Base-by-base conservation (phyloP, 225 moss, liverwort and hornwort genomes). In the Physcomitrium patens region DNA sequence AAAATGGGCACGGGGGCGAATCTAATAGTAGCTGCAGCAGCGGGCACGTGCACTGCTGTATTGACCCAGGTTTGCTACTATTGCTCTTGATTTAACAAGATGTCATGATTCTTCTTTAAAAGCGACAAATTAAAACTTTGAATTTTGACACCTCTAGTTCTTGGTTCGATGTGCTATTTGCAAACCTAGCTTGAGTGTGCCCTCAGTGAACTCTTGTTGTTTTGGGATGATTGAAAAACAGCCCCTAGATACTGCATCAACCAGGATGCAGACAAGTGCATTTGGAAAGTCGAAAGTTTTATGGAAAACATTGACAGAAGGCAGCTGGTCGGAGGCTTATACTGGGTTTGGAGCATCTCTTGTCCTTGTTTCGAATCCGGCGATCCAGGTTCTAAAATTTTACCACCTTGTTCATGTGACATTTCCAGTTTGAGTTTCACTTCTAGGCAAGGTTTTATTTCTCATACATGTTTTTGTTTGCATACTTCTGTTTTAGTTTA, bases 191-290 rank as follows among this genome's bases (percentile, higher is more conserved):
- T 37, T 37, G 20, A 37, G 4, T 16, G 31, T 1, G 10, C 5
- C 53, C 53, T 47, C 4, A 12, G 23, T 70, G 70, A 61, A 45
- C 59, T 69, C 43, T 16, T 60, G 16, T 19, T 64, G 5, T 52
- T 68, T 61, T 62, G 16, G 69, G 28, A 45, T 42, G 65, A 26
- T 26, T 53, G 73, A 43, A 73, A 37, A 78, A 66, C 92, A 99
- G 99, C 99, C 99, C 41, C 76, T 99, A 7, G 99, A 95, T 65
- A 99, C 99, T 52, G 99, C 93, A 62, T 87, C 99, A 50, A 90
- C 99, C 22, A 83, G 86, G 66, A 99, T 99, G 87, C 99, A 99
- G 78, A 95, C 95, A 1, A 99, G 99, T 61, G 85, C 87, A 14
- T 95, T 99, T 68, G 99, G 99, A 61, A 90, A 87, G 67, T 99